Conservation (phyloP, 2,329 filamentous ascomycete genomes). For the Bipolaris bicolor region DNA sequence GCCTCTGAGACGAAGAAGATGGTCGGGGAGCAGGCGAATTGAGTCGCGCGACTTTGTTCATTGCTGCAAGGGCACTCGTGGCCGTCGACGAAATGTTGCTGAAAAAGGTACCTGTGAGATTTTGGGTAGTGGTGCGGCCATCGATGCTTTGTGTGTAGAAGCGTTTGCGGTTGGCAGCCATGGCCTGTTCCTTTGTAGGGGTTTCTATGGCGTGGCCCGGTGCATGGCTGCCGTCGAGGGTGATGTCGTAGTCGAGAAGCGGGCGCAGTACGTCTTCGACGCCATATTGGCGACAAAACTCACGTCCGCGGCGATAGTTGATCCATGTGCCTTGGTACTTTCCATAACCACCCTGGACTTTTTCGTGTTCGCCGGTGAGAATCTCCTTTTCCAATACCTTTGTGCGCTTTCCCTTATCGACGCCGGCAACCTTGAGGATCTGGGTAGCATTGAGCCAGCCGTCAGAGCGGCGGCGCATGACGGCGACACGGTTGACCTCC, state of each 20-base stretch:
- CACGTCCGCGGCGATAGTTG: conserved; percentile 86
- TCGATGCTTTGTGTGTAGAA: conserved; percentile 82
- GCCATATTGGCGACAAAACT: conserved; percentile 81
- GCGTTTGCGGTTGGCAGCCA: conserved; percentile 89
- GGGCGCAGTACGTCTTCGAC: conserved; percentile 79
- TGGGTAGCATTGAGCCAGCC: conserved; percentile 98
- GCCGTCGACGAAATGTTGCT: conserved; percentile 95
- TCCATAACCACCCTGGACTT: conserved; percentile 96
- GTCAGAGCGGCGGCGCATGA: conserved; percentile 94
- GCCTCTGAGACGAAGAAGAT: conserved; percentile 66
- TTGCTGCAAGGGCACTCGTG: conserved; percentile 90
- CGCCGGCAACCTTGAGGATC: conserved; percentile 94
- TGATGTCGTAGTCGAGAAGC: conserved; percentile 80
- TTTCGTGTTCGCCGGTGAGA: conserved; percentile 93
- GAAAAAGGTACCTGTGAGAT: conserved; percentile 85
- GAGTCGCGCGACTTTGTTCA: conserved; percentile 88
- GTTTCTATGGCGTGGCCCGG: conserved; percentile 83
- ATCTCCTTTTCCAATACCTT: conserved; percentile 99
- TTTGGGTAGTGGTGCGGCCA: conserved; percentile 66
- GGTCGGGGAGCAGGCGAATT: conserved; percentile 78
- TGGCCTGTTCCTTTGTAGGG: conserved; percentile 97
- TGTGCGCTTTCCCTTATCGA: conserved; percentile 96
- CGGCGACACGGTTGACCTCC: conserved; percentile 90
- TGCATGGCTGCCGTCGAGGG: conserved; percentile 72
- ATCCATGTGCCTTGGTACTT: conserved; percentile 99